These are phyloP conservation scores for Chloranthus sessilifolius DNA, from an alignment of 164 flowering plant species.

Conservation along the genomic window DNA sequence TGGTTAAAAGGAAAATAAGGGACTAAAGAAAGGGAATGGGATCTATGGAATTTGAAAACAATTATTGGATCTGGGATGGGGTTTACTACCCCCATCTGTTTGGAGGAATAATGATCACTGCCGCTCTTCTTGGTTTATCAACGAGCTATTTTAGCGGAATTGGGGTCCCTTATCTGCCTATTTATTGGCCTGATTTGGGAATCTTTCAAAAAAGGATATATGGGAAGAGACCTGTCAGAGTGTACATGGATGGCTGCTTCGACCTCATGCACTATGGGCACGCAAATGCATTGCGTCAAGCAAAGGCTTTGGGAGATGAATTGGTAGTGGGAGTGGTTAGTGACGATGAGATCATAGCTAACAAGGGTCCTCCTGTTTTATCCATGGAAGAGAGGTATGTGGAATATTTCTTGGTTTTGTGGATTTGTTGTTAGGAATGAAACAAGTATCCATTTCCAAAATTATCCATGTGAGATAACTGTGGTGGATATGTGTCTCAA, in stretches of 20 bases:
- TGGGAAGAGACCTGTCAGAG: slow-evolving; percentile 59
- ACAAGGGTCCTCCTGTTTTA: slow-evolving; percentile 85
- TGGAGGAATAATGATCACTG: slow-evolving; percentile 81
- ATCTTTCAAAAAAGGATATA: slow-evolving; percentile 51
- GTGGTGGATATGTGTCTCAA: no score
- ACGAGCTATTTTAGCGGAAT: slow-evolving; percentile 66
- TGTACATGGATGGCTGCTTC: slow-evolving; percentile 93
- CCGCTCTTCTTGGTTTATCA: slow-evolving; percentile 75
- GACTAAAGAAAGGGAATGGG: slow-evolving; percentile 10
- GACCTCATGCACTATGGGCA: slow-evolving; percentile 97
- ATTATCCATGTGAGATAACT: no score
- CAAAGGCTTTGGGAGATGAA: slow-evolving; percentile 79
- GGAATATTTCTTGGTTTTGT: not conserved
- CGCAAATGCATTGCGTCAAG: slow-evolving; percentile 88
- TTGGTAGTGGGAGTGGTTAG: slow-evolving; percentile 86
- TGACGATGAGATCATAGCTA: slow-evolving; percentile 77
- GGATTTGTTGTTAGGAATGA: not conserved
- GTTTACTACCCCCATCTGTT: slow-evolving; percentile 57
- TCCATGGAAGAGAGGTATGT: slow-evolving; percentile 82
- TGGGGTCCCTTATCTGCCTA: slow-evolving; percentile 49
- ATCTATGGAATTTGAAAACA: slow-evolving; percentile 55
- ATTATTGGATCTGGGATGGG: slow-evolving; percentile 76
- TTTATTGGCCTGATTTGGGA: slow-evolving; percentile 44
- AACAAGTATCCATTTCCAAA: no score
- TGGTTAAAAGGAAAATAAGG: not conserved